Conservation (phyloP, 2,329 filamentous ascomycete genomes). For the Trichocomaceae sp. region DNA sequence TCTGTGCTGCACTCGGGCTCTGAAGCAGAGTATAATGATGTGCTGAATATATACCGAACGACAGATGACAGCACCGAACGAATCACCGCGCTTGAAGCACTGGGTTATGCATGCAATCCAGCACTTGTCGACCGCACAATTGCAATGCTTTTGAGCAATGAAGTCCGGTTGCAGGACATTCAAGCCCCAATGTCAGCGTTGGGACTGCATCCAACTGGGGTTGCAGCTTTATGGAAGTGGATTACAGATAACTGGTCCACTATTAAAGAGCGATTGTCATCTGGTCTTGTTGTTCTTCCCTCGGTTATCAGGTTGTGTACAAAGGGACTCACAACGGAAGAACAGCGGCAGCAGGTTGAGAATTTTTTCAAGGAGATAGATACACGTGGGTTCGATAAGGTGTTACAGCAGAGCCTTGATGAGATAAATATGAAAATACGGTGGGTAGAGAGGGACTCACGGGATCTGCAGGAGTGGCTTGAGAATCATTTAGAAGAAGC, state of each 20-base stretch:
- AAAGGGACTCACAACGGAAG: background rate
- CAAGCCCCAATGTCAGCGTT: background rate
- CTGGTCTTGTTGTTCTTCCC: background rate
- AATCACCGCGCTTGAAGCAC: background rate
- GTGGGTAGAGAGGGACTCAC: background rate
- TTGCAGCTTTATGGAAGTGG: background rate
- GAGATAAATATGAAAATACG: background rate
- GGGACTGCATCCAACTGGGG: background rate
- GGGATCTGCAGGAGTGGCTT: background rate
- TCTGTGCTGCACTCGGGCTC: conserved; percentile 33
- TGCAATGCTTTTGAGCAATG: background rate
- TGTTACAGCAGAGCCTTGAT: background rate
- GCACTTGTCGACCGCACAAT: background rate
- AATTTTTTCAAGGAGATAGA: background rate
- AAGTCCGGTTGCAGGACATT: background rate
- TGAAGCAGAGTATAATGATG: background rate
- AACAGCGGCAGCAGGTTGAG: background rate
- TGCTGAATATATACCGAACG: background rate
- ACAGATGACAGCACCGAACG: background rate
- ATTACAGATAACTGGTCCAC: background rate
- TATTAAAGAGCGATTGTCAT: background rate
- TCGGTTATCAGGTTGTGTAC: background rate
- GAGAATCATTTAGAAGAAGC: background rate
- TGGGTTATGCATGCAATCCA: background rate
- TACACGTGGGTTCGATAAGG: background rate